Conservation (phyloP, 306 rosid species). For the Pterocarpus macrocarpus region DNA sequence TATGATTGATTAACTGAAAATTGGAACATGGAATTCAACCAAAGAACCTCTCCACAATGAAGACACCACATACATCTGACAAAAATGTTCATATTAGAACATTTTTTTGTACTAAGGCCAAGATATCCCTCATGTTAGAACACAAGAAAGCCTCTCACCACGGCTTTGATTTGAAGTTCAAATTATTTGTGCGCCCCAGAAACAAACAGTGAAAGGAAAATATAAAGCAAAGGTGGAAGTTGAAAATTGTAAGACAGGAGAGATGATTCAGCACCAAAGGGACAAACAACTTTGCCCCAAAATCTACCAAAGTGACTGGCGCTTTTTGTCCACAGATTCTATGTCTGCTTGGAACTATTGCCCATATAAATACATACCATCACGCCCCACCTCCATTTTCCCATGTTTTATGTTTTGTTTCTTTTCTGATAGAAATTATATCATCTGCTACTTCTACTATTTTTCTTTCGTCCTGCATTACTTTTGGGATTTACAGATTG, state of each 20-base stretch:
- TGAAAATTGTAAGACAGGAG: constrained; percentile 41
- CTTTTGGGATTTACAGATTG: constrained; percentile 23
- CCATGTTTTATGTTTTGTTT: neutral
- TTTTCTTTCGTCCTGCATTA: constrained; percentile 28
- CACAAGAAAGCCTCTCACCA: constrained; percentile 6
- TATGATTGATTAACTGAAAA: constrained; percentile 32
- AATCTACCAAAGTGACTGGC: constrained; percentile 44
- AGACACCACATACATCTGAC: constrained; percentile 49
- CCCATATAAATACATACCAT: neutral
- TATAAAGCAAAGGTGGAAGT: neutral
- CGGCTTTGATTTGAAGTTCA: constrained; percentile 38
- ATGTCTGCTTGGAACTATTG: constrained; percentile 31
- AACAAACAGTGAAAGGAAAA: constrained; percentile 1
- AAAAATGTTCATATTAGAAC: neutral
- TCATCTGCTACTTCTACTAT: neutral
- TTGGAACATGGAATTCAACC: constrained; percentile 36
- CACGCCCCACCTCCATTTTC: no score
- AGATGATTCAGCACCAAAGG: constrained; percentile 42
- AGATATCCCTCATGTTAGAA: constrained; percentile 20
- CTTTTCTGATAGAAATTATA: neutral
- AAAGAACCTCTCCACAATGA: neutral
- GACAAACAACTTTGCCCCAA: constrained; percentile 64
- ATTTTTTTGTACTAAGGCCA: neutral
- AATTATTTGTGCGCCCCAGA: constrained; percentile 22
- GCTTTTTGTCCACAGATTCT: constrained; percentile 30